Evolutionary conservation across 345 rosid species (phyloP), one percentile per base, ranked within the genome.

Genomic region (Populus alba): DNA sequence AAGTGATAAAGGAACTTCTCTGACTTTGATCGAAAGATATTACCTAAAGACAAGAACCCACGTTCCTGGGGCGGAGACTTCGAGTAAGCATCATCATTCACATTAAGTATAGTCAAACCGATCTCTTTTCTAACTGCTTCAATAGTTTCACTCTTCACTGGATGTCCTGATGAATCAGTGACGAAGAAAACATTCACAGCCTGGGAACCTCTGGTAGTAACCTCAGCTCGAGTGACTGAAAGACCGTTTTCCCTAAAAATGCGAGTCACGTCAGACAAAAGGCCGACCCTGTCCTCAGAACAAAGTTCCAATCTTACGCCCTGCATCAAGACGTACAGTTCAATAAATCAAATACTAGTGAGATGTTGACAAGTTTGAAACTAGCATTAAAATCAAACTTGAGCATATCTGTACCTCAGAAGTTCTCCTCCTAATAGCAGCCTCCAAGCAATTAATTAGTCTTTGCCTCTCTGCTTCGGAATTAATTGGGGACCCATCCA

Each of bases 401-500:
- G 70, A 4, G 13, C n/a, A 9, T 8, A 45, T 7, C 59, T 3
- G 20, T 66, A 92, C 97, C 91, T 90, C 94, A 1, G 94, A 86
- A 43, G 83, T 84, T 78, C 99, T 86, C 67, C 98, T 87, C 78
- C 87, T 91, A 74, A 97, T 91, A 3, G 99, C 99, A 76, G 99
- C 99, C 82, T 91, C 97, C 85, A 97, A 87, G 88, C 98, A 97
- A 75, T 90, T 74, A 62, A 94, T 87, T n/a, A 97, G 92, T 61
- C 98, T 87, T 67, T 90, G 95, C 83, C 97, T 90, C 92, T 97
- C 99, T 0, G 94, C 95, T 79, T 97, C 97, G 2, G 99, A 94
- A 81, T 91, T 92, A 75, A 94, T 77, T n/a, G 98, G 97, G 37
- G 90, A 84, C 43, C 97, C 98, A 83, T 97, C 97, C 84, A 81